A percentile compares a stretch with the other conserved stretches of the same genome.
Conservation (phyloP, 2,329 filamentous ascomycete species). For the Penicillium sclerotigenum region DNA sequence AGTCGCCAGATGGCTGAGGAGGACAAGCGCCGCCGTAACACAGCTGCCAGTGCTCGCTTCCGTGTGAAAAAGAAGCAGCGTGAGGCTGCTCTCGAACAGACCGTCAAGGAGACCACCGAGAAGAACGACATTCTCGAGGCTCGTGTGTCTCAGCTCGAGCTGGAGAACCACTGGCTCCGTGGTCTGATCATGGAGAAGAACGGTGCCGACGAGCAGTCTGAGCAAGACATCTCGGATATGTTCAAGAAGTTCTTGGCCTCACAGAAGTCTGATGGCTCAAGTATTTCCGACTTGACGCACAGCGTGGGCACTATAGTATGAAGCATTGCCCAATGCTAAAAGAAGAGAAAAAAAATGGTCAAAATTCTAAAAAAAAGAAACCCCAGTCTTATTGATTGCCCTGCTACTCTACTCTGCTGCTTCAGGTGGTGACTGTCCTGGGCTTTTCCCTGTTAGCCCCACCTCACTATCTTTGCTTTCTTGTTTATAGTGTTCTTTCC, state of each 20-base stretch:
- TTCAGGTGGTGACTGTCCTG: conserved; percentile 5
- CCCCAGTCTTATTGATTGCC: conserved; percentile 13
- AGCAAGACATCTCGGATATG: conserved; percentile 44
- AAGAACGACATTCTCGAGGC: conserved; percentile 73
- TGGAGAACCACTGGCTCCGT: conserved; percentile 79
- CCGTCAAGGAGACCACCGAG: conserved; percentile 77
- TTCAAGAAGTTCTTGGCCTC: conserved; percentile 41
- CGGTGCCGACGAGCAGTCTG: conserved; percentile 41
- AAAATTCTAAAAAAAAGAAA: conserved; percentile 14
- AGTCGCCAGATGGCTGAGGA: conserved; percentile 77
- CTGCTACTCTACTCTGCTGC: conserved; percentile 16
- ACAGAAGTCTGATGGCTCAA: conserved; percentile 31
- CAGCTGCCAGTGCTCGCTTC: conserved; percentile 85
- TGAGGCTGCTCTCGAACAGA: conserved; percentile 77
- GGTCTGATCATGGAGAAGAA: conserved; percentile 80
- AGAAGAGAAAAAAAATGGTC: conserved; percentile 10
- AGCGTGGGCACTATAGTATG: conserved; percentile 31
- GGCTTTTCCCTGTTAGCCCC: neutral
- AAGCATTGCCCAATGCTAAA: conserved; percentile 5
- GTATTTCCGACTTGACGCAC: conserved; percentile 33
- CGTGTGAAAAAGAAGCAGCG: conserved; percentile 95
- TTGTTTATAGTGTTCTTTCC: conserved; percentile 21
- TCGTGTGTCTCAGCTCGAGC: conserved; percentile 70
- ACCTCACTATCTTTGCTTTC: conserved; percentile 12
- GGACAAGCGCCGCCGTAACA: conserved; percentile 86